phyloP scores from a whole-genome alignment of 805 yeast species.

The Wickerhamiella kurtzmanii region DNA sequence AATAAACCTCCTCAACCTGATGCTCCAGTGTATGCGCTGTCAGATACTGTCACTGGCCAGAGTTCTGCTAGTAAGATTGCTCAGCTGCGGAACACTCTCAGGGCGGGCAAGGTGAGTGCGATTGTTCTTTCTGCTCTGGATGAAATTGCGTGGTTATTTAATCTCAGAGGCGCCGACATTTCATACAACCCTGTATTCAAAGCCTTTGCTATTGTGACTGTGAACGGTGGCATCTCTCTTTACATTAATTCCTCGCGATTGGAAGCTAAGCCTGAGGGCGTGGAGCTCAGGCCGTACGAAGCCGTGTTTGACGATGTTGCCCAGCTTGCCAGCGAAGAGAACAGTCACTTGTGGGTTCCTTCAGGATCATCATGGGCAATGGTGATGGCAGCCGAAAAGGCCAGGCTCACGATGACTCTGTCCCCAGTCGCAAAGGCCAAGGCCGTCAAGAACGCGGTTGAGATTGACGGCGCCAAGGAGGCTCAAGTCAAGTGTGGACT shows the following conservation, averaged over 20 bases:
- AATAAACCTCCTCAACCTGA: conserved; percentile 52
- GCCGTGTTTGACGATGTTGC: conserved; percentile 45
- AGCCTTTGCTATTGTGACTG: conserved; percentile 43
- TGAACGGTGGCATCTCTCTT: conserved; percentile 29
- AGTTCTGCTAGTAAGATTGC: conserved; percentile 42
- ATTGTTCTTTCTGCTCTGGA: conserved; percentile 63
- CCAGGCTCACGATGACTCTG: conserved; percentile 28
- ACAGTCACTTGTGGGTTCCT: conserved; percentile 36
- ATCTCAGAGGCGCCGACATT: conserved; percentile 71
- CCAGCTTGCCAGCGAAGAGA: conserved; percentile 16
- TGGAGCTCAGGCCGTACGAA: conserved; percentile 40
- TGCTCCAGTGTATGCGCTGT: conserved; percentile 39
- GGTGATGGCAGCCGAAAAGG: conserved; percentile 35
- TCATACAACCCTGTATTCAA: conserved; percentile 80
- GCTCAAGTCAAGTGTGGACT: conserved; percentile 82
- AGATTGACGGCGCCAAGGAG: conserved; percentile 51
- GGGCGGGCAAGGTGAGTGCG: conserved; percentile 25
- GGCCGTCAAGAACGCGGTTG: conserved; percentile 60
- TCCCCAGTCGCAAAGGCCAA: conserved; percentile 59
- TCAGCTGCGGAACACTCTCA: conserved; percentile 26
- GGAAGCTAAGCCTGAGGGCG: conserved; percentile 32
- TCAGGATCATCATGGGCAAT: conserved; percentile 57
- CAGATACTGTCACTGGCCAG: conserved; percentile 51
- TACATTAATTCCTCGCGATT: conserved; percentile 41
- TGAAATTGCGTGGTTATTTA: conserved; percentile 83